Conservation (phyloP, 2,329 filamentous ascomycete genomes). For the Colletotrichum lindemuthianum region DNA sequence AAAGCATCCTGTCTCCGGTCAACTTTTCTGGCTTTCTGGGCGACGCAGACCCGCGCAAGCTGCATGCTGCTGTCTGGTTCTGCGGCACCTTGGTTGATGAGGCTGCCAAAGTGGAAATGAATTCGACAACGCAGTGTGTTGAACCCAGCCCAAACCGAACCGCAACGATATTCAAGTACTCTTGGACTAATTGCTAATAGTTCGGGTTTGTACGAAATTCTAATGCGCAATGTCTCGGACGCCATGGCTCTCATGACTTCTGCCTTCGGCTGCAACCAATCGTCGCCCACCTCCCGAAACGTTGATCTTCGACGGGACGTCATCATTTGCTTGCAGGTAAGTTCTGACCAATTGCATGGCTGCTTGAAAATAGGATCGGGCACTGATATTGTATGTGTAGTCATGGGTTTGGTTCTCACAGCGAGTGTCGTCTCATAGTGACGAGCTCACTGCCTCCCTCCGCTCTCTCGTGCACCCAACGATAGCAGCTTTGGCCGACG, state of each 20-base stretch:
- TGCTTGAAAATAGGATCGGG: neutral
- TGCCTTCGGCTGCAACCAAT: constrained; percentile 42
- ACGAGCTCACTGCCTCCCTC: constrained; percentile 67
- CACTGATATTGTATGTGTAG: constrained; percentile 49
- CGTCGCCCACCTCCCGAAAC: constrained; percentile 40
- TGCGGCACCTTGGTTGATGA: constrained; percentile 72
- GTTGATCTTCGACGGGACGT: constrained; percentile 59
- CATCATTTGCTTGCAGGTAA: constrained; percentile 70
- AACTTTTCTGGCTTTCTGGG: constrained; percentile 59
- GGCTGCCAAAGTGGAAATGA: constrained; percentile 73
- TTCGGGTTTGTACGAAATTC: constrained; percentile 50
- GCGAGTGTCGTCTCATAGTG: constrained; percentile 66
- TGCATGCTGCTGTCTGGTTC: constrained; percentile 73
- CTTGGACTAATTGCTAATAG: constrained; percentile 39
- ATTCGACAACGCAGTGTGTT: constrained; percentile 65
- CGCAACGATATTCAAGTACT: neutral
- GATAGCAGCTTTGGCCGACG: constrained; percentile 68
- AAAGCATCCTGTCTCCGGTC: constrained; percentile 42
- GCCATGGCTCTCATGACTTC: constrained; percentile 51
- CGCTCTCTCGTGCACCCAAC: constrained; percentile 68
- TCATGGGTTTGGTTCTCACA: constrained; percentile 81
- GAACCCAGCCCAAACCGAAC: neutral
- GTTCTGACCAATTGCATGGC: constrained; percentile 20
- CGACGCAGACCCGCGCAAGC: constrained; percentile 55
- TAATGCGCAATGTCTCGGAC: constrained; percentile 54